Base-by-base conservation (phyloP, 2,329 filamentous ascomycete species). In the Emericellopsis cladophorae region DNA sequence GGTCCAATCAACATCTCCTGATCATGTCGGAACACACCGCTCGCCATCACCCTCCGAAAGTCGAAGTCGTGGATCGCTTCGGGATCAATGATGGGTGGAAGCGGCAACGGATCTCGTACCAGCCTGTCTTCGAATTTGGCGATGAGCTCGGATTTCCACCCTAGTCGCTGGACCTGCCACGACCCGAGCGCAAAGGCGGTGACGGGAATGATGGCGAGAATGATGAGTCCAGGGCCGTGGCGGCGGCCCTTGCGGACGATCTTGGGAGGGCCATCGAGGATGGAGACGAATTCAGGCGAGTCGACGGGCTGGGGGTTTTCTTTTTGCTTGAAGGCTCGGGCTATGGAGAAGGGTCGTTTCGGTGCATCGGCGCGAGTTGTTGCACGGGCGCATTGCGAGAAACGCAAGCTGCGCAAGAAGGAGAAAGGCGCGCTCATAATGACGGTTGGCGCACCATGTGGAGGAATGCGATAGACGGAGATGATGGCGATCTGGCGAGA, bases 1-100 rank as follows among this genome's bases (percentile, higher is more conserved):
- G 92, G 92, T 1, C 92, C 92, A 44, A 98, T 79, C 40, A 98
- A 70, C 89, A 98, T 98, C 67, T 98, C 92, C 58, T 84, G 78
- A 57, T 95, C 89, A 61, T 98, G 92, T 32, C 84, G 68, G 50
- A 87, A 79, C 42, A 61, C 67, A 9, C 92, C 92, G 0, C 68
- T 76, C 10, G 87, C 82, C 46, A 76, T 74, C 39, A 98, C 84
- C 42, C 86, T 76, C 45, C 92, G 76, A 65, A 90, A 95, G 60
- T 98, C 90, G 58, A 98, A 98, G 31, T 94, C 87, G 49, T 78
- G 67, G 49, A 95, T 73, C 9, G 82, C 87, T n/a, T 70, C 65
- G 0, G 86, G 82, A 57, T 96, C 88, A 47, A 98, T 72, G 41
- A 76, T 74, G 2, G 87, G 81, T 4, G 92, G 92, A 0, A 98